These are phyloP conservation scores for Flaveria brownii DNA, from an alignment of 129 eudicot species.

Conservation along the genomic window DNA sequence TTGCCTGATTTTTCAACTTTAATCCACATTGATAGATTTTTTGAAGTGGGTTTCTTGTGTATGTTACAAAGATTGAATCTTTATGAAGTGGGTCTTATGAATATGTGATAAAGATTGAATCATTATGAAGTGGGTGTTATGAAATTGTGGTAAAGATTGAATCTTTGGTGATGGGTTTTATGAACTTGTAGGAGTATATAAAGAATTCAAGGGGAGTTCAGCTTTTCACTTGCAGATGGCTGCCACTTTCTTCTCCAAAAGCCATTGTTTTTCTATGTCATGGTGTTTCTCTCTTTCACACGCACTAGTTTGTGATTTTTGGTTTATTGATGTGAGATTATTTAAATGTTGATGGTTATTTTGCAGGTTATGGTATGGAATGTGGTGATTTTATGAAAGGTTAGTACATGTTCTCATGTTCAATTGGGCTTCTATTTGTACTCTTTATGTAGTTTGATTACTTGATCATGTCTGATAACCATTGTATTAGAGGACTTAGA, in stretches of 20 bases:
- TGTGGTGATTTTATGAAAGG: conserved; percentile 97
- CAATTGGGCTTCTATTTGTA: not conserved
- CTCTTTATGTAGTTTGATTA: not conserved
- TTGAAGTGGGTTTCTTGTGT: not conserved
- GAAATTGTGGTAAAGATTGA: not conserved
- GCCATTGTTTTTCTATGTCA: conserved; percentile 98
- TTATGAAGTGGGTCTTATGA: conserved; percentile 9
- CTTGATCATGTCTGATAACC: not conserved
- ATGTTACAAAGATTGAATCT: conserved; percentile 14
- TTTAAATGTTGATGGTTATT: conserved; percentile 18
- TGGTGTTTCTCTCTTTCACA: conserved; percentile 42
- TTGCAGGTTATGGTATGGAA: conserved; percentile 98
- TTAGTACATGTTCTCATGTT: not conserved
- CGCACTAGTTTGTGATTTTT: conserved; percentile 4
- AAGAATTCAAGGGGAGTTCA: conserved; percentile 78
- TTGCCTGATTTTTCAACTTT: conserved; percentile 10
- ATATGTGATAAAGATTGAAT: not conserved
- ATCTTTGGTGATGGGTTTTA: conserved; percentile 15
- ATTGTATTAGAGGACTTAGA: not conserved
- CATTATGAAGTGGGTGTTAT: not conserved
- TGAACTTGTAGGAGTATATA: conserved; percentile 54
- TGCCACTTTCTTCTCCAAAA: conserved; percentile 84
- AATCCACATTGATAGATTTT: not conserved
- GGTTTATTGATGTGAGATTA: conserved; percentile 4
- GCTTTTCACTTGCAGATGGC: conserved; percentile 94